Evolutionary conservation across 2,329 filamentous ascomycete species (phyloP).

Genomic region (Paecilomyces sp.): DNA sequence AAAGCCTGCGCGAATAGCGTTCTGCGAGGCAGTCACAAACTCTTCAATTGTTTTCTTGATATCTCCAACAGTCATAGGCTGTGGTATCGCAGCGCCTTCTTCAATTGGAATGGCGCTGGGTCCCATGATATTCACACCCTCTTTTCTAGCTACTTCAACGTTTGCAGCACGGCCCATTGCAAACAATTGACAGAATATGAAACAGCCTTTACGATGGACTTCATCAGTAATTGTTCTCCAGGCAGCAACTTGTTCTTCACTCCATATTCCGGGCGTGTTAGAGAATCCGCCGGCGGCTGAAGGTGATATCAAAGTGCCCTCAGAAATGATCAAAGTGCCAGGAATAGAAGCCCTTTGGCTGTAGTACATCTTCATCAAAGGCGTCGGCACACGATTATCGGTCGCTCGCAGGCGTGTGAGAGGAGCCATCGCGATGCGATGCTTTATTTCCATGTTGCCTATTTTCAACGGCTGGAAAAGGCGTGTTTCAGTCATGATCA

Average conservation of each 20-base stretch:
- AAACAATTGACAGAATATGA: conserved; percentile 58
- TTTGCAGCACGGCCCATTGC: conserved; percentile 51
- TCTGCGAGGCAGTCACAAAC: background rate
- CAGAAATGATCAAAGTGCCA: conserved; percentile 53
- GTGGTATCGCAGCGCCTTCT: background rate
- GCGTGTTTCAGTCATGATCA: background rate
- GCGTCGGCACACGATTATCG: conserved; percentile 42
- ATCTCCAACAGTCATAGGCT: background rate
- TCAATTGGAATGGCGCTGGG: background rate
- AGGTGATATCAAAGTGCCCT: conserved; percentile 47
- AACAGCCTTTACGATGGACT: conserved; percentile 56
- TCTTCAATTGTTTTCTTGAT: background rate
- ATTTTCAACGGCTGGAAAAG: conserved; percentile 30
- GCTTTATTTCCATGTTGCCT: conserved; percentile 34
- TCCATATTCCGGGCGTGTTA: conserved; percentile 54
- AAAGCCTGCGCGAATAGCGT: conserved; percentile 55
- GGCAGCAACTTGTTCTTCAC: conserved; percentile 46
- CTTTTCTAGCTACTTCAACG: conserved; percentile 21
- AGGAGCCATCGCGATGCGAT: conserved; percentile 50
- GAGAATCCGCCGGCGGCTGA: conserved; percentile 40
- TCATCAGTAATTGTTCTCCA: conserved; percentile 57
- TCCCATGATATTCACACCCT: background rate
- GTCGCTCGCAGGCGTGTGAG: conserved; percentile 50
- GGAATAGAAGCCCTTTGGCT: conserved; percentile 44
- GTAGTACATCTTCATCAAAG: conserved; percentile 46